Base-by-base conservation (phyloP, 192 early-diverging fungal species). In the Coemansia sp. region DNA sequence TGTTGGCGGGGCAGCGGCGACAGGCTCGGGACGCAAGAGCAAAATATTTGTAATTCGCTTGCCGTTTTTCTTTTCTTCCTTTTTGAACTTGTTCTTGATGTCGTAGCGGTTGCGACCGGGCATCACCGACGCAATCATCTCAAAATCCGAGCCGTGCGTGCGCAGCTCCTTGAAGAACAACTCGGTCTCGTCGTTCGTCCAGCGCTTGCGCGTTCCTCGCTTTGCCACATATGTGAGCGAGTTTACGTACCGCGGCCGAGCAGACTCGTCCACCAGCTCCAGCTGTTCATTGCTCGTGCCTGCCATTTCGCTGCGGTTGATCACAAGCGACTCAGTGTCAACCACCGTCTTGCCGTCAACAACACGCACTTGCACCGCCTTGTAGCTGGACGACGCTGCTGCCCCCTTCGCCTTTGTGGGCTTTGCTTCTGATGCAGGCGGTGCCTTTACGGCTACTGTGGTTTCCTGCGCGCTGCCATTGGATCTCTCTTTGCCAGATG, bases 71-170 rank as follows among this genome's bases (percentile, higher is more conserved):
- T 22, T 61, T 27, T 82, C 81, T 53, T 82, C 81, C 6, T 44
- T 43, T 35, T 67, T 69, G 62, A 82, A 82, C 68, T 82, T 82
- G 62, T 74, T 78, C 50, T 60, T 58, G 21, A 78, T 54, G 18
- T 82, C 70, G 39, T 74, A 72, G 27, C 80, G 67, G 39, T 62
- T 71, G 39, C 80, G 67, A 12, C 50, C 43, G 4, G 67, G 61
- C 53, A 82, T 60, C 17, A 32, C 65, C 3, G 53, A 41, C 9
- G 80, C 40, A n/a, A 77, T 62, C 68, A 77, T 77, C 36, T 77
- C 60, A 65, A 82, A 82, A 58, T 82, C 80, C 0, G 80, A 59
- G 3, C 80, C 80, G 34, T 63, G 74, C 33, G 53, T 66, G 24
- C 74, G 60, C 59, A 82, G 59, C 11, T 54, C 62, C 29, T 44